These are phyloP conservation scores for Lentinula guzmanii DNA, from an alignment of 768 basidiomycete genomes.

Conservation along the genomic window DNA sequence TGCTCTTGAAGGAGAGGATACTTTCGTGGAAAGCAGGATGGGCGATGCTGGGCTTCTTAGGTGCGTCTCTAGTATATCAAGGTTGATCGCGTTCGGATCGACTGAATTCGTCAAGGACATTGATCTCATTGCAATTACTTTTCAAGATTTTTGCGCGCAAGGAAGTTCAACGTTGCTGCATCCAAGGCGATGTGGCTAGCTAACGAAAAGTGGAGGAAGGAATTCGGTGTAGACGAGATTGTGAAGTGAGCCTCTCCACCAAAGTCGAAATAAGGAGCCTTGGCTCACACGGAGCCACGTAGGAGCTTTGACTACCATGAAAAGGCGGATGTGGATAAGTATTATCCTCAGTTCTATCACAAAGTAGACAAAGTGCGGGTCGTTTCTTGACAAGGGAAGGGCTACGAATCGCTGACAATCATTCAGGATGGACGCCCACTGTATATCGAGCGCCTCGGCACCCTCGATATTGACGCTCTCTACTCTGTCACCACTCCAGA, in stretches of 20 bases:
- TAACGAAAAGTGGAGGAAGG: slow-evolving; percentile 86
- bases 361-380: slow-evolving; percentile 79
- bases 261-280: background rate
- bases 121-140: background rate
- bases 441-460: slow-evolving; percentile 90
- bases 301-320: slow-evolving; percentile 87
- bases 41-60: slow-evolving; percentile 66
- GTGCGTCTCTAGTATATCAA: slow-evolving; percentile 42
- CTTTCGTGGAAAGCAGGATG: slow-evolving; percentile 60
- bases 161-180: slow-evolving; percentile 77
- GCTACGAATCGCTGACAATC: background rate
- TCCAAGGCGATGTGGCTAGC: slow-evolving; percentile 80
- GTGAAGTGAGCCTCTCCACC: background rate
- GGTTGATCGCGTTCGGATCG: slow-evolving; percentile 68
- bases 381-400: background rate
- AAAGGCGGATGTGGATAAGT: slow-evolving; percentile 77
- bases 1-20: slow-evolving; percentile 35
- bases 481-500: slow-evolving; percentile 80
- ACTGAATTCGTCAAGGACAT: background rate
- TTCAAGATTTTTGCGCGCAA: background rate
- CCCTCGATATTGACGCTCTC: slow-evolving; percentile 80
- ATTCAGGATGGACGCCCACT: slow-evolving; percentile 86
- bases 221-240: slow-evolving; percentile 76
- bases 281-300: background rate
- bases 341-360: slow-evolving; percentile 95